Conservation (phyloP, 495 filamentous ascomycete species). For the Penicillium pulvis region DNA sequence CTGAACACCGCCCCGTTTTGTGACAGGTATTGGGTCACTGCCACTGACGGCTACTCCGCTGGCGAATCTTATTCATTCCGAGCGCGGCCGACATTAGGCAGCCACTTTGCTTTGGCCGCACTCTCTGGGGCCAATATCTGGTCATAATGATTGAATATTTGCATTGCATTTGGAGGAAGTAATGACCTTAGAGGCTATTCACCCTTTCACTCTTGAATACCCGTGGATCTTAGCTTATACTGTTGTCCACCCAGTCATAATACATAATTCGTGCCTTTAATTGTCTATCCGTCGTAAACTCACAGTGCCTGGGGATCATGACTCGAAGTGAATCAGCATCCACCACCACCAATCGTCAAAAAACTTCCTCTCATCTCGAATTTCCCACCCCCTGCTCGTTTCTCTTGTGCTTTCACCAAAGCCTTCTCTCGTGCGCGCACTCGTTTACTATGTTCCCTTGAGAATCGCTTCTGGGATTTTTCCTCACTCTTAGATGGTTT, state of each 20-base stretch:
- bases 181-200: neutral
- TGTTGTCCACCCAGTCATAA: neutral
- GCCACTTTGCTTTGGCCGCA: conserved; percentile 26
- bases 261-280: neutral
- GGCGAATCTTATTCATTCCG: conserved; percentile 23
- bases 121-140: conserved; percentile 19
- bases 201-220: neutral
- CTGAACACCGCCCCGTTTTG: conserved; percentile 44
- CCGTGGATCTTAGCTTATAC: conserved; percentile 1
- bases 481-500: neutral
- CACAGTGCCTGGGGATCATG: neutral
- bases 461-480: neutral
- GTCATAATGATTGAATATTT: conserved; percentile 8
- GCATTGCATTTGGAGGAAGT: neutral
- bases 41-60: conserved; percentile 9
- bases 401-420: neutral
- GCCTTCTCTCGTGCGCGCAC: conserved; percentile 1
- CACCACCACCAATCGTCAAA: neutral
- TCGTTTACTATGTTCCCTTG: conserved; percentile 1
- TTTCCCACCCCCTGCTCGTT: neutral
- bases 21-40: conserved; percentile 35
- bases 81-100: conserved; percentile 24
- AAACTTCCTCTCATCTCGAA: neutral
- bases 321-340: neutral
- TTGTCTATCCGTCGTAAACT: neutral